phyloP scores from a whole-genome alignment of 352 stramenopile genomes.

The Pythium rishiriense region DNA sequence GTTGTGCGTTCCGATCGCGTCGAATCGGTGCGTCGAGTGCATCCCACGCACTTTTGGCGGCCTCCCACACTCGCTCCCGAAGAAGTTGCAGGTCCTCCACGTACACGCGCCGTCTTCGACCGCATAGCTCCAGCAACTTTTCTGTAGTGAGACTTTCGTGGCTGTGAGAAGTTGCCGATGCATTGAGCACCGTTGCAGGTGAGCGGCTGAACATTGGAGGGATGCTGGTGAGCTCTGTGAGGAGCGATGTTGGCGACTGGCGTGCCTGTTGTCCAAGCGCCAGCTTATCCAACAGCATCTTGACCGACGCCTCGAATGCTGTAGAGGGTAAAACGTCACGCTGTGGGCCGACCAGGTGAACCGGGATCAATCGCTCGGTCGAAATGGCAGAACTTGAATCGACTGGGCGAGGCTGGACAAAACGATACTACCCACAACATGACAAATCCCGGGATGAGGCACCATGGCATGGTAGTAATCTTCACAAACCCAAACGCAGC shows the following conservation, averaged over 20 bases:
- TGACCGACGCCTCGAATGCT: not conserved
- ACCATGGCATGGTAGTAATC: too few relatives aligned
- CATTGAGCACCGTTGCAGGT: too few relatives aligned
- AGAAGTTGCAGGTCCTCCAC: not conserved
- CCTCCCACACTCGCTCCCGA: not conserved
- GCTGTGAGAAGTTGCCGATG: too few relatives aligned
- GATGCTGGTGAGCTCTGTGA: not conserved
- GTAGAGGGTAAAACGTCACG: not conserved
- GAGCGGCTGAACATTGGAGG: not conserved
- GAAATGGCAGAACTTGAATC: not conserved
- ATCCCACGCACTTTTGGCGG: slow-evolving; percentile 3
- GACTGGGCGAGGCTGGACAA: not conserved
- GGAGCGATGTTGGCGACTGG: not conserved
- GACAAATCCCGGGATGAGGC: not conserved
- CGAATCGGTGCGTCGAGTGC: not conserved
- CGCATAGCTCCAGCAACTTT: not conserved
- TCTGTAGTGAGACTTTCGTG: not conserved
- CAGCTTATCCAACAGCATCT: not conserved
- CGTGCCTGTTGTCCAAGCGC: not conserved
- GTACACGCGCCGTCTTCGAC: not conserved
- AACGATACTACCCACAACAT: not conserved
- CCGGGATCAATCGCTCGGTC: not conserved
- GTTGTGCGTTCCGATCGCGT: not conserved
- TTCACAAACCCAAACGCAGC: not conserved
- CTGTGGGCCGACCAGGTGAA: not conserved